Percentiles rank a stretch among this genome's conserved stretches.
phyloP scores from a whole-genome alignment of 176 grass and related monocot species.

The Triticum dicoccoides region DNA sequence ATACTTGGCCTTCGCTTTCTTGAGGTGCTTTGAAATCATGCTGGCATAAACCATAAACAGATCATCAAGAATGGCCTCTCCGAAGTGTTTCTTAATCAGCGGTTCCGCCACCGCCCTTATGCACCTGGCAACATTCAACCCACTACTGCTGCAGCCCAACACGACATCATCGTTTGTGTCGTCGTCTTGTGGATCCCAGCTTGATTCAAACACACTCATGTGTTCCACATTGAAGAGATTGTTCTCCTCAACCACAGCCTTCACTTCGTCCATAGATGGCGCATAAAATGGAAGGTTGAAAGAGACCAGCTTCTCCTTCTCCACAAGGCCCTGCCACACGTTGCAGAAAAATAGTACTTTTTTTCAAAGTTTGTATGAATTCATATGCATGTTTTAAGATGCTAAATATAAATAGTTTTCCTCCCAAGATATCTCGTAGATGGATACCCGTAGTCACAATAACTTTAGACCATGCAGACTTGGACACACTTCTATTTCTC shows the following conservation, averaged over 20 bases:
- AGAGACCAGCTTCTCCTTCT: conserved; percentile 47
- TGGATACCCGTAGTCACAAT: too few species aligned
- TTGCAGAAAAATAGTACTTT: too few species aligned
- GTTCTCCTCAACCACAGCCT: conserved; percentile 15
- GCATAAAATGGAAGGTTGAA: conserved; percentile 68
- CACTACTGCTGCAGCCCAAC: conserved; percentile 34
- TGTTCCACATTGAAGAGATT: conserved; percentile 45
- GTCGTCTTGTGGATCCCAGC: conserved; percentile 38
- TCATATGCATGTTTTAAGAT: too few species aligned
- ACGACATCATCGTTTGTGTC: conserved; percentile 21
- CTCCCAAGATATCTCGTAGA: too few species aligned
- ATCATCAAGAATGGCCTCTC: conserved; percentile 29
- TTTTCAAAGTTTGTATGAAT: too few species aligned
- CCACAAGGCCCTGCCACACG: conserved; percentile 39
- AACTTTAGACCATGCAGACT: too few species aligned
- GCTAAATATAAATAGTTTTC: too few species aligned
- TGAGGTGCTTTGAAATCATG: conserved; percentile 29
- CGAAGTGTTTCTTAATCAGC: conserved; percentile 9
- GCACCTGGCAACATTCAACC: conserved; percentile 31
- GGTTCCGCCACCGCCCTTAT: conserved; percentile 41
- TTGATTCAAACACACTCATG: conserved; percentile 44
- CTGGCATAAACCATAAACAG: conserved; percentile 43
- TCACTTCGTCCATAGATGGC: conserved; percentile 61
- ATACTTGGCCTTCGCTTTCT: conserved; percentile 43
- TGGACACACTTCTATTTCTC: too few species aligned